Percentiles rank a stretch among this genome's conserved stretches.
phyloP scores from a whole-genome alignment of 495 filamentous ascomycete species.

The Ramalina peruviana region DNA sequence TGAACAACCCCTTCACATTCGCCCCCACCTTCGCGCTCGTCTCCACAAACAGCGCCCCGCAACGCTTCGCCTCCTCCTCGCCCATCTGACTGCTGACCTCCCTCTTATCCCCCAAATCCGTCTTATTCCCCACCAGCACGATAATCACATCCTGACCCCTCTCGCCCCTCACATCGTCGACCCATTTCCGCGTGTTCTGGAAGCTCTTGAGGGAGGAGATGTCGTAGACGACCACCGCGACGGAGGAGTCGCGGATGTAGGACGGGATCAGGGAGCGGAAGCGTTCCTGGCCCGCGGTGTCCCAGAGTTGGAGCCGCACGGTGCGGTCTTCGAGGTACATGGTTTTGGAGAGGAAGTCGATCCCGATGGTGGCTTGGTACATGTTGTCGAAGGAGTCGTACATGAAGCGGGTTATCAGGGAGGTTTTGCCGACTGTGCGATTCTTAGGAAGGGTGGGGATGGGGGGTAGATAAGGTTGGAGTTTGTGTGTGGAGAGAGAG shows the following conservation, averaged over 20 bases:
- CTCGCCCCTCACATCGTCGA: slow-evolving; percentile 93
- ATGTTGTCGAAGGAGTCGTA: slow-evolving; percentile 99
- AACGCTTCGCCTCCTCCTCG: slow-evolving; percentile 96
- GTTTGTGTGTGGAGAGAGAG: not conserved
- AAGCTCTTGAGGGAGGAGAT: slow-evolving; percentile 95
- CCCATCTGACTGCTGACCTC: slow-evolving; percentile 86
- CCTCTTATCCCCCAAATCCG: slow-evolving; percentile 91
- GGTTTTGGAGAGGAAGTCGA: slow-evolving; percentile 98
- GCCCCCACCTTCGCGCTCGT: slow-evolving; percentile 96
- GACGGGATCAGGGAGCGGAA: slow-evolving; percentile 94
- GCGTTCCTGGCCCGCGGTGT: slow-evolving; percentile 93
- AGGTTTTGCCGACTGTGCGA: slow-evolving; percentile 81
- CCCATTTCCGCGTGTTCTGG: slow-evolving; percentile 97
- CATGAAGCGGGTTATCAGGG: slow-evolving; percentile 98
- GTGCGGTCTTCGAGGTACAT: slow-evolving; percentile 99
- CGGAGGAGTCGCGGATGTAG: slow-evolving; percentile 93
- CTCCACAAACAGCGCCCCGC: slow-evolving; percentile 95
- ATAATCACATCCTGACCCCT: slow-evolving; percentile 97
- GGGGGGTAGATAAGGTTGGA: not conserved
- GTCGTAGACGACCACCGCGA: slow-evolving; percentile 97
- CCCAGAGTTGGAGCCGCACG: slow-evolving; percentile 94
- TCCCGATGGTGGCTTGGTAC: slow-evolving; percentile 98
- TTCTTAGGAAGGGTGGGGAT: slow-evolving; percentile 1
- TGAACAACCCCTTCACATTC: slow-evolving; percentile 94
- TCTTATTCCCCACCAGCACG: slow-evolving; percentile 97